Evolutionary conservation across 2,329 filamentous ascomycete genomes (phyloP), one percentile per base, ranked within the genome.

Genomic region (Fusarium sp.): DNA sequence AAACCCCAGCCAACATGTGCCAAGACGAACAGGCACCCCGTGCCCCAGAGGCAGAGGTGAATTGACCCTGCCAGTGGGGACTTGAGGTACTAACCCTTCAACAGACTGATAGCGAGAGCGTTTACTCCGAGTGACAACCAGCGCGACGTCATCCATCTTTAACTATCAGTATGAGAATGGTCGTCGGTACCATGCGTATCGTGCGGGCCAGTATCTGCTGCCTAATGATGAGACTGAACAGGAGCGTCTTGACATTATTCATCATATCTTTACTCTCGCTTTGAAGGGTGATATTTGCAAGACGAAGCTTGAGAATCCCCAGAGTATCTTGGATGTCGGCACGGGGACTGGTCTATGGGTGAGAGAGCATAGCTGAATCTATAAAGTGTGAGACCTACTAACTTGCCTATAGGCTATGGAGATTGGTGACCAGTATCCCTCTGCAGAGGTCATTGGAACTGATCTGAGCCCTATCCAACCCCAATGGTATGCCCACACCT

Each of bases 221-320:
- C 78, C 78, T 7, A 79, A 76, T 44, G 72, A 75, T 38, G 72
- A 76, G 57, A 56, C 62, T 64, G 88, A 90, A 76, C 81, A 88
- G 51, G 85, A 89, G 67, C 85, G 88, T 9, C 81, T 89, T 12
- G 87, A 90, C 70, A 80, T 87, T 72, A 85, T 87, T 66, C 87
- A 90, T 77, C 85, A 88, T 69, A 83, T 90, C 72, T 85, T 86
- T 74, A 84, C 83, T 55, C 63, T 86, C 38, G 75, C 85, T n/a
- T 82, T 86, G 36, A 78, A 82, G 22, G 84, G 83, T 29, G 80
- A 79, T 49, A 75, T 89, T 35, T 86, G 68, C 27, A 62, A 56
- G 35, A 69, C 74, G 1, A 64, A 69, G 38, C 53, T 78, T 57
- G 53, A 74, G 0, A 64, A 71, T 11, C 69, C 72, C 2, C 69